phyloP scores from a whole-genome alignment of 108 stramenopile genomes.

The Asterionellopsis glacialis region DNA sequence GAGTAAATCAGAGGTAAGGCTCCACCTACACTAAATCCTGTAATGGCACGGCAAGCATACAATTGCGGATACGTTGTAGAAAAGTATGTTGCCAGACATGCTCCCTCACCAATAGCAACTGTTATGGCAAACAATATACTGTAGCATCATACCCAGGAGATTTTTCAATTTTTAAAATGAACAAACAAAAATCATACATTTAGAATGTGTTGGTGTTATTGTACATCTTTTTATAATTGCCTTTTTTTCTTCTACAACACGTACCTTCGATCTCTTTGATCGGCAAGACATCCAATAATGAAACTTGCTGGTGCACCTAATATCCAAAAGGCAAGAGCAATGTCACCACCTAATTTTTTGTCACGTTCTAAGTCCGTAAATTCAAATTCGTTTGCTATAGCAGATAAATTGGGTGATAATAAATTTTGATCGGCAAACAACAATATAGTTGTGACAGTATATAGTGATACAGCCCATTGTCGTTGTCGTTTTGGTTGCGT shows the following conservation, averaged over 20 bases:
- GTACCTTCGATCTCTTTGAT: conserved; percentile 13
- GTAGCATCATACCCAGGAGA: too few species aligned
- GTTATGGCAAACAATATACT: conserved; percentile 56
- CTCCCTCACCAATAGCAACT: conserved; percentile 77
- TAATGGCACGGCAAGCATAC: conserved; percentile 72
- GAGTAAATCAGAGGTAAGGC: conserved; percentile 83
- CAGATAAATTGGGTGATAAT: conserved; percentile 77
- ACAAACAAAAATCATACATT: too few species aligned
- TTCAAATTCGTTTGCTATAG: conserved; percentile 75
- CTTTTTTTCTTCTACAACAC: too few species aligned
- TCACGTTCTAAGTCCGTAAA: conserved; percentile 73
- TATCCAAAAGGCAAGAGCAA: conserved; percentile 79
- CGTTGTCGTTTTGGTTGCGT: too few species aligned
- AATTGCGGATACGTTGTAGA: conserved; percentile 56
- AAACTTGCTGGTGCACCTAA: conserved; percentile 72
- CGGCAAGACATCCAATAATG: conserved; percentile 51
- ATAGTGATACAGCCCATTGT: conserved; percentile 34
- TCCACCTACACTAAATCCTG: conserved; percentile 77
- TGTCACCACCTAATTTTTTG: conserved; percentile 73
- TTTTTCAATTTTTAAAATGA: too few species aligned
- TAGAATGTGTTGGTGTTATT: too few species aligned
- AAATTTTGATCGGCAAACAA: conserved; percentile 87
- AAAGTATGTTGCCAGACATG: conserved; percentile 71
- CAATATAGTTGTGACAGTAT: conserved; percentile 61
- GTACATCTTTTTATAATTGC: too few species aligned